A percentile compares a stretch with the other conserved stretches of the same genome.
Evolutionary conservation across 805 yeast species (phyloP).

Genomic region (Candida incommunis): DNA sequence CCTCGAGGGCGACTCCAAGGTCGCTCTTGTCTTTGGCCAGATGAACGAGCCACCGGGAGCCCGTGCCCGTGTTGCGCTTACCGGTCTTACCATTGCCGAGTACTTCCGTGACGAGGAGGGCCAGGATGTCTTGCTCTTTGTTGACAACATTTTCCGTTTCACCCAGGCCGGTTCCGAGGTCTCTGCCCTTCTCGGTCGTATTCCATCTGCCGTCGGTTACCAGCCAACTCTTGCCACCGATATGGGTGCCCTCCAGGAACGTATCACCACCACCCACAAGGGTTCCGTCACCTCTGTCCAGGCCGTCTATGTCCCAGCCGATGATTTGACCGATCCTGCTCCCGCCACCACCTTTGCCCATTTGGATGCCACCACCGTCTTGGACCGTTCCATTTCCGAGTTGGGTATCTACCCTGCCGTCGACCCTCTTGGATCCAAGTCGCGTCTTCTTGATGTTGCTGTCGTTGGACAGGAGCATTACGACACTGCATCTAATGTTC

Average conservation of each 20-base stretch:
- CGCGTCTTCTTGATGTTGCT: slow-evolving; percentile 93
- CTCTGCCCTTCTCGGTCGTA: slow-evolving; percentile 99
- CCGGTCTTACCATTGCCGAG: slow-evolving; percentile 99
- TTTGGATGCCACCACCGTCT: slow-evolving; percentile 99
- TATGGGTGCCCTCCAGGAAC: slow-evolving; percentile 99
- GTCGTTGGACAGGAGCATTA: slow-evolving; percentile 99
- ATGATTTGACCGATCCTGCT: slow-evolving; percentile 99
- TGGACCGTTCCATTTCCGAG: slow-evolving; percentile 99
- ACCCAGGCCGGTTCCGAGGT: slow-evolving; percentile 99
- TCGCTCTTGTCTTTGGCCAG: slow-evolving; percentile 98
- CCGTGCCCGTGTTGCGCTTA: slow-evolving; percentile 99
- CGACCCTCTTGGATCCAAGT: slow-evolving; percentile 99
- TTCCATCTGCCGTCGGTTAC: slow-evolving; percentile 99
- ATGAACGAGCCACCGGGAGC: slow-evolving; percentile 99
- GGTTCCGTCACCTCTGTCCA: slow-evolving; percentile 99
- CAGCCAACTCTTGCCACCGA: slow-evolving; percentile 99
- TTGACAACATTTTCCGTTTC: slow-evolving; percentile 99
- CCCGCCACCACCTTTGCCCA: slow-evolving; percentile 99
- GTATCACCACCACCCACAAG: slow-evolving; percentile 98
- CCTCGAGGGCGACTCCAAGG: slow-evolving; percentile 99
- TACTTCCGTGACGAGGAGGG: slow-evolving; percentile 99
- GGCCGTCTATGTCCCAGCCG: slow-evolving; percentile 99
- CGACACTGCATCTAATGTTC: slow-evolving; percentile 86
- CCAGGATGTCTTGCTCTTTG: slow-evolving; percentile 98
- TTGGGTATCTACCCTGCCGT: slow-evolving; percentile 99